Conservation (phyloP, 2,329 filamentous ascomycete genomes). For the Arthrinium phaeospermum region DNA sequence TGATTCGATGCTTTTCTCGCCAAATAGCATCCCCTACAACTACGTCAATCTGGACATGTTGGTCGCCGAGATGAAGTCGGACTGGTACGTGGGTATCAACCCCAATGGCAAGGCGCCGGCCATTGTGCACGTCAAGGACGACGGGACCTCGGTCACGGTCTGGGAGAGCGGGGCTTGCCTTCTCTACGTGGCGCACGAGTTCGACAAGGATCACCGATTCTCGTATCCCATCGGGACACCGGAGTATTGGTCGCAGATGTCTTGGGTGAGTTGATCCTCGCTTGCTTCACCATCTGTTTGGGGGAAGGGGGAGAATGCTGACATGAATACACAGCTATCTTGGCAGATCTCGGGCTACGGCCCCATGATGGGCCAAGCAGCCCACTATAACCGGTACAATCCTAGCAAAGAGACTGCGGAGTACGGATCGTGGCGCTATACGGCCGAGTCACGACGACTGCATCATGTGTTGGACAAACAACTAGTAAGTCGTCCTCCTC, state of each 20-base stretch:
- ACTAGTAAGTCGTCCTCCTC: constrained; percentile 27
- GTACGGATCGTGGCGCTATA: constrained; percentile 28
- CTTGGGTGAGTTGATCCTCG: constrained; percentile 28
- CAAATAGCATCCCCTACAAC: neutral
- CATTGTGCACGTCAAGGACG: constrained; percentile 33
- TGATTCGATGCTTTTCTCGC: no score
- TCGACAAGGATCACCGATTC: constrained; percentile 31
- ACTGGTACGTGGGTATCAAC: constrained; percentile 25
- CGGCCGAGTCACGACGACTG: constrained; percentile 28
- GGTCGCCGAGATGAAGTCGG: neutral
- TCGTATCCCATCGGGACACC: constrained; percentile 27
- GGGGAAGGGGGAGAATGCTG: neutral
- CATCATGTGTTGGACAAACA: constrained; percentile 30
- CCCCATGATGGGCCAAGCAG: neutral
- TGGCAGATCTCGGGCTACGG: neutral
- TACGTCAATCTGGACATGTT: neutral
- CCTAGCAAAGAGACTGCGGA: constrained; percentile 24
- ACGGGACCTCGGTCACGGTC: constrained; percentile 30
- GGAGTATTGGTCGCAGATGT: constrained; percentile 32
- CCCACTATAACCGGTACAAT: constrained; percentile 30
- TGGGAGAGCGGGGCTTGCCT: constrained; percentile 34
- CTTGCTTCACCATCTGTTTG: neutral
- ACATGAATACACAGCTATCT: neutral
- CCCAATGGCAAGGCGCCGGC: constrained; percentile 32
- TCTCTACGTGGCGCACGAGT: constrained; percentile 31